Evolutionary conservation across 495 filamentous ascomycete genomes (phyloP).

Genomic region (Pyronema domesticum): DNA sequence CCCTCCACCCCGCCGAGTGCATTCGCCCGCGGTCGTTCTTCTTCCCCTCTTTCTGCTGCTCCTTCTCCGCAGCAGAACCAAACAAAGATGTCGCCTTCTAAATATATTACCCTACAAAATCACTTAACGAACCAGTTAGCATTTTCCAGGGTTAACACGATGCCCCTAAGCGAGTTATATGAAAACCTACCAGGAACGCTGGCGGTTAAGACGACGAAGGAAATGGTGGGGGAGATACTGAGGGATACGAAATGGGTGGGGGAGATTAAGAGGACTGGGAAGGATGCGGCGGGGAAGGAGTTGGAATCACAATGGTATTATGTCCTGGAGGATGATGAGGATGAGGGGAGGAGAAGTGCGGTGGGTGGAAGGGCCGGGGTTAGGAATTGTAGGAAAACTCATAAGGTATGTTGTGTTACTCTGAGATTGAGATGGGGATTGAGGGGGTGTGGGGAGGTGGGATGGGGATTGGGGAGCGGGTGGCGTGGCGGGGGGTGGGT

Average conservation of each 20-base stretch:
- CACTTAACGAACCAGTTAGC: conserved; percentile 89
- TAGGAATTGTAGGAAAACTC: conserved; percentile 74
- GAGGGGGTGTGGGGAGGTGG: too few species aligned
- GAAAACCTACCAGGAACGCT: conserved; percentile 60
- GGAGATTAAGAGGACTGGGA: conserved; percentile 74
- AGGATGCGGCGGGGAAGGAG: conserved; percentile 85
- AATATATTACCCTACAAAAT: conserved; percentile 38
- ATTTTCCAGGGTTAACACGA: conserved; percentile 88
- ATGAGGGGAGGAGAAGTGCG: conserved; percentile 60
- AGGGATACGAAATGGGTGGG: conserved; percentile 60
- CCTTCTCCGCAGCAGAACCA: conserved; percentile 8
- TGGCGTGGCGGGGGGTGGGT: neutral
- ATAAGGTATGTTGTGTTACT: conserved; percentile 59
- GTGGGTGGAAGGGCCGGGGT: conserved; percentile 77
- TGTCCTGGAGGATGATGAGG: conserved; percentile 71
- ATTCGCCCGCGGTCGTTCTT: conserved; percentile 4
- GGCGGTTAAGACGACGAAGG: conserved; percentile 33
- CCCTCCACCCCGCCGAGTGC: conserved; percentile 11
- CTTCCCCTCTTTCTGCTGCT: conserved; percentile 6
- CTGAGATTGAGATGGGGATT: conserved; percentile 3
- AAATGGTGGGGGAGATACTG: conserved; percentile 50
- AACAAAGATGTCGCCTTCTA: conserved; percentile 24
- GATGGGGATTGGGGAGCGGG: neutral
- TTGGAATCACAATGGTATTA: conserved; percentile 97
- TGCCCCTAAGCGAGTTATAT: conserved; percentile 72